Percentiles rank a stretch among this genome's conserved stretches.
Evolutionary conservation across 2,329 filamentous ascomycete species (phyloP).

Genomic region (Scleromitrula shiraiana): DNA sequence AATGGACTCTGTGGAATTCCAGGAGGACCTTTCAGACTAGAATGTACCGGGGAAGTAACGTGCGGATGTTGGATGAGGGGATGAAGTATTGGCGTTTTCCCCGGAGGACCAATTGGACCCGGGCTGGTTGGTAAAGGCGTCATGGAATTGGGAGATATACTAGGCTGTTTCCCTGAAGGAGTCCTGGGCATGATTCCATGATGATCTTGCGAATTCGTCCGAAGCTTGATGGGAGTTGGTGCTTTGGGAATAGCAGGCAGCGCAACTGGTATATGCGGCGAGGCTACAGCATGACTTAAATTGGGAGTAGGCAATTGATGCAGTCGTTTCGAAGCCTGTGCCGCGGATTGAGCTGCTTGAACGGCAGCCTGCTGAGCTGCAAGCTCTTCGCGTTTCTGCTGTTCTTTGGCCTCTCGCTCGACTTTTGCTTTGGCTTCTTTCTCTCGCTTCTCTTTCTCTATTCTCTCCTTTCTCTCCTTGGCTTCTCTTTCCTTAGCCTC

Average conservation of each 20-base stretch:
- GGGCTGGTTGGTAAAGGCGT: constrained; percentile 60
- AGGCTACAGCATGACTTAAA: constrained; percentile 54
- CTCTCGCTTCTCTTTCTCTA: constrained; percentile 50
- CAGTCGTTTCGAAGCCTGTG: constrained; percentile 38
- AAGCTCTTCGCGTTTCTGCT: constrained; percentile 37
- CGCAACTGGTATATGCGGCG: constrained; percentile 70
- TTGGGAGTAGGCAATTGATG: constrained; percentile 41
- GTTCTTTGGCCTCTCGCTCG: constrained; percentile 42
- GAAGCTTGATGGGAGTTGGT: constrained; percentile 67
- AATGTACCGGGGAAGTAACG: constrained; percentile 56
- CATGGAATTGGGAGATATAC: constrained; percentile 50
- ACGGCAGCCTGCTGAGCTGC: constrained; percentile 31
- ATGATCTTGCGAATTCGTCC: constrained; percentile 61
- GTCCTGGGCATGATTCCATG: constrained; percentile 60
- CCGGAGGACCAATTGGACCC: constrained; percentile 51
- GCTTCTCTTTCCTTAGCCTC: constrained; percentile 56
- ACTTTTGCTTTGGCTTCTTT: constrained; percentile 43
- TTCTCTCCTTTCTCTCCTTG: constrained; percentile 49
- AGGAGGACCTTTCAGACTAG: constrained; percentile 48
- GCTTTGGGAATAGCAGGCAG: constrained; percentile 78
- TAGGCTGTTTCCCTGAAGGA: constrained; percentile 48
- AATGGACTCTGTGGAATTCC: constrained; percentile 40
- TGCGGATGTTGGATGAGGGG: constrained; percentile 47
- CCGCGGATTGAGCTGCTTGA: constrained; percentile 32
- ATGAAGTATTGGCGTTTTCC: constrained; percentile 47